Evolutionary conservation across 2,329 filamentous ascomycete genomes (phyloP), one percentile per base, ranked within the genome.

Genomic region (Scedosporium dehoogii): DNA sequence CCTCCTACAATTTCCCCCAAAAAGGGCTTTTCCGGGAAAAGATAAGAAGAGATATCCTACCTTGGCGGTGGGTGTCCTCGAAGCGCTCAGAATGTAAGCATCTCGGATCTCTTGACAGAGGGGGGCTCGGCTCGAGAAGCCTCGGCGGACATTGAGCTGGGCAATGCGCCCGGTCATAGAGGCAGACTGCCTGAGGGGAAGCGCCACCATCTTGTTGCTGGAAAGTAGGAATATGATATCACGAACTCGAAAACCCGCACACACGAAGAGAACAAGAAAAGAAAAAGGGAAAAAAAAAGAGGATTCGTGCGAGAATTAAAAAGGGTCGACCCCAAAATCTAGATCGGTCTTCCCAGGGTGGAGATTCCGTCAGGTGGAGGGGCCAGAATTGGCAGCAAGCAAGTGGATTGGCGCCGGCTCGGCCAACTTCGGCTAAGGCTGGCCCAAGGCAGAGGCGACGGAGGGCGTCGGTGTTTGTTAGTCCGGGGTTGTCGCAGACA

Each of bases 21-120:
- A 48, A 23, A 59, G 42, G 27, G 44, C 14, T 27, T 12, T 23
- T 25, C 62, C 65, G 59, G 33, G 10, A 38, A 38, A 38, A 38
- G 6, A 14, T 14, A 38, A 6, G n/a, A 14, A 12, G 33, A n/a
- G n/a, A n/a, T n/a, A 6, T 38, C 33, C 14, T 74, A 94, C 92
- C 80, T 94, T 96, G 67, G 87, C 90, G 18, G 91, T 96, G 1
- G 94, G 93, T 59, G 94, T 99, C 69, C 94, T 84, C 16, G 92
- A 85, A 10, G 90, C 94, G 71, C 91, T 92, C 66, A 99, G 76
- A 68, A 99, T 97, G 76, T 97, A 99, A 58, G 90, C 93, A 74
- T 97, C 92, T 71, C 90, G 87, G 61, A 96, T 83, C 72, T 96
- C 88, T 75, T 87, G 79, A 64, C 74, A 75, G 42, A 79, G 70